A percentile compares a stretch with the other conserved stretches of the same genome.
Evolutionary conservation across 176 grass and related monocot genomes (phyloP).

Genomic region (Microstegium vimineum): DNA sequence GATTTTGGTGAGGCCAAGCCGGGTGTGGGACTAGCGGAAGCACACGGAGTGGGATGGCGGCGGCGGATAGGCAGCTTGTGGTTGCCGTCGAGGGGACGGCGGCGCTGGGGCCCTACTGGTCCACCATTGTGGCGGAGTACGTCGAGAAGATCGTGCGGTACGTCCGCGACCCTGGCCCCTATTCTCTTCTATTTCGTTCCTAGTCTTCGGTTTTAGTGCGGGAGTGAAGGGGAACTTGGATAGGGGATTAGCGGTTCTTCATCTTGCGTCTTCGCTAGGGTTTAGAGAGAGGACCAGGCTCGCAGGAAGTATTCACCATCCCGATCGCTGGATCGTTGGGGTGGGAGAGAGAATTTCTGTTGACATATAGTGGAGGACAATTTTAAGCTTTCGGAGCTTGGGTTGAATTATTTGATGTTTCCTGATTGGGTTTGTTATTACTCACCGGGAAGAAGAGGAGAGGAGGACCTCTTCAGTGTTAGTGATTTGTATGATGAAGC

Average conservation of each 20-base stretch:
- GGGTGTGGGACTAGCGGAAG: not conserved
- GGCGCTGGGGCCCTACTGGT: conserved; percentile 77
- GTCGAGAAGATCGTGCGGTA: conserved; percentile 95
- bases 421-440: not conserved
- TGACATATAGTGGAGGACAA: not conserved
- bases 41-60: not conserved
- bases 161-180: not conserved
- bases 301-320: not conserved
- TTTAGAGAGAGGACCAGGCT: not conserved
- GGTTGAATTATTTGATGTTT: not conserved
- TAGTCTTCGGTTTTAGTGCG: not conserved
- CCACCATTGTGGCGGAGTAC: conserved; percentile 58
- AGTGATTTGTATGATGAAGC: not conserved
- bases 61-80: conserved; percentile 65
- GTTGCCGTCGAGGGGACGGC: conserved; percentile 84
- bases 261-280: not conserved
- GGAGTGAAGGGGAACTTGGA: not conserved
- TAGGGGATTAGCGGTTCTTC: not conserved
- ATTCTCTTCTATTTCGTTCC: not conserved
- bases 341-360: not conserved
- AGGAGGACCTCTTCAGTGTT: not conserved
- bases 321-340: not conserved
- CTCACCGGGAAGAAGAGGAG: not conserved
- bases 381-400: not conserved
- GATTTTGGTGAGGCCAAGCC: not conserved